Conservation (phyloP, 176 grass and related monocot genomes). For the Oryza brachyantha region DNA sequence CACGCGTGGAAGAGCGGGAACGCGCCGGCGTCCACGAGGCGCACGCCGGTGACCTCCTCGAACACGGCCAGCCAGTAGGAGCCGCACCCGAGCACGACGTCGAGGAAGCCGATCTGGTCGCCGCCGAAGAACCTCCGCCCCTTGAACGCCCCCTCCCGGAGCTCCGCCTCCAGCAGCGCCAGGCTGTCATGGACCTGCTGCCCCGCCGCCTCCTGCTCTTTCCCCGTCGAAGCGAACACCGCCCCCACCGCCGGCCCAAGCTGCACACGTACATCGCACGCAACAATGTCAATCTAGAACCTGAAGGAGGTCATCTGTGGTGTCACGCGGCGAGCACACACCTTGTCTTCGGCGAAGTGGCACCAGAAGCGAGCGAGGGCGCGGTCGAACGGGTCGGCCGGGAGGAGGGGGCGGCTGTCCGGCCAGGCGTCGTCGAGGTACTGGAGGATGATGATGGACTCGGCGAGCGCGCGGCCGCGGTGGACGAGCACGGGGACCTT, state of each 20-base stretch:
- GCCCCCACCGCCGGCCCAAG: constrained; percentile 75
- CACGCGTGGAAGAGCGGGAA: constrained; percentile 77
- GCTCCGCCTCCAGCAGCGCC: constrained; percentile 62
- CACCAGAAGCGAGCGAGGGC: constrained; percentile 74
- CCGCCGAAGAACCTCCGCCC: constrained; percentile 81
- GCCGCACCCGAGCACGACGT: constrained; percentile 77
- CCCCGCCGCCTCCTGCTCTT: constrained; percentile 62
- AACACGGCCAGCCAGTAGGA: constrained; percentile 91
- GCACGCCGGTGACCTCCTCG: constrained; percentile 71
- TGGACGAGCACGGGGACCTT: constrained; percentile 88
- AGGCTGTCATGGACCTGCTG: constrained; percentile 73
- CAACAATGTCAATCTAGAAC: not conserved
- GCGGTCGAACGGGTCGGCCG: constrained; percentile 50
- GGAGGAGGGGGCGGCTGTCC: constrained; percentile 38
- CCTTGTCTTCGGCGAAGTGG: constrained; percentile 89
- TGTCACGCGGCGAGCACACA: not conserved
- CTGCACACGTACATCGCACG: constrained; percentile 18
- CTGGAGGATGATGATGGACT: constrained; percentile 77
- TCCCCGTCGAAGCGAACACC: constrained; percentile 70
- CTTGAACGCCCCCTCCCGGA: constrained; percentile 67
- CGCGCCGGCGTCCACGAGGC: constrained; percentile 64
- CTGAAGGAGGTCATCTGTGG: not conserved
- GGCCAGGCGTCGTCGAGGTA: constrained; percentile 73
- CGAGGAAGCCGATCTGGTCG: constrained; percentile 56
- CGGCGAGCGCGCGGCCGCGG: constrained; percentile 51